A percentile compares a stretch with the other conserved stretches of the same genome.
phyloP scores from a whole-genome alignment of 139 green algal species.

The Bryopsis sp. region DNA sequence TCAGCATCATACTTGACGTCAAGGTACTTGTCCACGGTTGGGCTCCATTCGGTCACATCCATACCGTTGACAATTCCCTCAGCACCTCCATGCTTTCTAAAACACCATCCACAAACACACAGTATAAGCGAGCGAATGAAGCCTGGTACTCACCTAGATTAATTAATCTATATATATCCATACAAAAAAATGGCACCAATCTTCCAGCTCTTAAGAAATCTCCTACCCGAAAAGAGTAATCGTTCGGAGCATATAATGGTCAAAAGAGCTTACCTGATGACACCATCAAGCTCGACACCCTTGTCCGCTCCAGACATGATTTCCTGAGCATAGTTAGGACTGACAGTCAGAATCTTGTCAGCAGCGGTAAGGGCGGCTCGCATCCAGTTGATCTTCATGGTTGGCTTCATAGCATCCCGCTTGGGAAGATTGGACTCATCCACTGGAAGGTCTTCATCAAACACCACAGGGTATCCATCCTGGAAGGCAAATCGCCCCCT shows the following conservation, averaged over 20 bases:
- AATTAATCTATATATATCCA: too few relatives aligned
- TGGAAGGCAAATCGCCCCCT: constrained; percentile 64
- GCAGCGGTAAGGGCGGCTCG: constrained; percentile 76
- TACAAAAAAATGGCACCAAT: too few relatives aligned
- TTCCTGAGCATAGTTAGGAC: constrained; percentile 93
- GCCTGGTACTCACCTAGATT: too few relatives aligned
- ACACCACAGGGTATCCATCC: constrained; percentile 78
- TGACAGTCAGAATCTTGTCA: constrained; percentile 93
- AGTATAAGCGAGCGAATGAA: too few relatives aligned
- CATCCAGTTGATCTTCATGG: constrained; percentile 95
- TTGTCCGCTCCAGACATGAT: constrained; percentile 55
- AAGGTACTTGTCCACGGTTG: constrained; percentile 89
- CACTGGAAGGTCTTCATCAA: constrained; percentile 37
- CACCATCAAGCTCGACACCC: constrained; percentile 83
- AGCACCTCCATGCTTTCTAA: constrained; percentile 42
- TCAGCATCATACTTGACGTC: constrained; percentile 82
- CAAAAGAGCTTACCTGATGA: constrained; percentile 41
- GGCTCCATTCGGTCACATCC: constrained; percentile 92
- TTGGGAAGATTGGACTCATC: constrained; percentile 16
- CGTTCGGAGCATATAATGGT: too few relatives aligned
- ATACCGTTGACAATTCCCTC: constrained; percentile 99
- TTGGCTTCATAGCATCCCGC: constrained; percentile 28
- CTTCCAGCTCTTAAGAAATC: too few relatives aligned
- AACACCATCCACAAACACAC: too few relatives aligned
- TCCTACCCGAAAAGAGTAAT: too few relatives aligned